These are phyloP conservation scores for Cadophora gregata DNA, from an alignment of 2,329 filamentous ascomycete genomes.

Conservation along the genomic window DNA sequence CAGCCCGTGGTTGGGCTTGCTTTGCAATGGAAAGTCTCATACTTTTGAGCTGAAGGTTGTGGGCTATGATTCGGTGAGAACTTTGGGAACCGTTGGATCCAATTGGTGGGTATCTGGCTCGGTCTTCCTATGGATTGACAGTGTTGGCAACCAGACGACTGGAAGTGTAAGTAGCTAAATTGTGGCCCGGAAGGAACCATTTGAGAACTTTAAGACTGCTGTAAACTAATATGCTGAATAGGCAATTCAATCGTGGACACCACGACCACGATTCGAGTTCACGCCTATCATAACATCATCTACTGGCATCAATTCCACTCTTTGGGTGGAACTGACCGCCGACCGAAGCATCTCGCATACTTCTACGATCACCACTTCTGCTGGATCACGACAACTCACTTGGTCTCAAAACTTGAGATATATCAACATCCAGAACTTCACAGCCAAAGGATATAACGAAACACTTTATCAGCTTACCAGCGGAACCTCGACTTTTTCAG, in stretches of 20 bases:
- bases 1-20: constrained; percentile 70
- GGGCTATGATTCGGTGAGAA: constrained; percentile 61
- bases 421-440: constrained; percentile 32
- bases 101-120: constrained; percentile 81
- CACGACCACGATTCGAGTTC: constrained; percentile 23
- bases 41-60: constrained; percentile 69
- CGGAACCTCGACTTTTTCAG: constrained; percentile 29
- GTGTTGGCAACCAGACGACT: constrained; percentile 27
- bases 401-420: constrained; percentile 34
- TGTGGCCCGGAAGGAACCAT: neutral
- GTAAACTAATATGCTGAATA: neutral
- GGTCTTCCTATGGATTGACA: constrained; percentile 68
- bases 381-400: constrained; percentile 27
- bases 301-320: constrained; percentile 23
- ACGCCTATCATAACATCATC: constrained; percentile 22
- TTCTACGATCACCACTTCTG: constrained; percentile 33
- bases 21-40: constrained; percentile 68
- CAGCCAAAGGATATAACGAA: constrained; percentile 30
- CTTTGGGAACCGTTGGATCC: constrained; percentile 57
- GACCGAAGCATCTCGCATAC: constrained; percentile 30
- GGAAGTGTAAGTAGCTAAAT: constrained; percentile 24
- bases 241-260: constrained; percentile 21
- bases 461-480: constrained; percentile 31
- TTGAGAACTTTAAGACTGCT: neutral
- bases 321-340: constrained; percentile 26